Percentiles rank a stretch among this genome's conserved stretches.
phyloP scores from a whole-genome alignment of 257 asterid genomes.

The Solanum verrucosum region DNA sequence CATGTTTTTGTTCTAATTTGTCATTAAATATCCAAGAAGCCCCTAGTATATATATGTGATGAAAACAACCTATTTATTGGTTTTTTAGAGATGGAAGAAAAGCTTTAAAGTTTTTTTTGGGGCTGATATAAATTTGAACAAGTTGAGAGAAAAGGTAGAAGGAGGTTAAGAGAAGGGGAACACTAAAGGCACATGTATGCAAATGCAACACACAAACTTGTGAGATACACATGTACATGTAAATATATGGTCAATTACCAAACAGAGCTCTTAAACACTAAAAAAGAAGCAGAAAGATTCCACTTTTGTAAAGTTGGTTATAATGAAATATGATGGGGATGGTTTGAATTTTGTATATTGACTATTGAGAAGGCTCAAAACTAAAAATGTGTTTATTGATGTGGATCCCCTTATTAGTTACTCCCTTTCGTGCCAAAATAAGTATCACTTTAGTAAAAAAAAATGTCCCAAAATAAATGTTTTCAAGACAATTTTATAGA shows the following conservation, averaged over 20 bases:
- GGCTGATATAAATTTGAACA: not conserved
- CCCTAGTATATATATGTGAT: not conserved
- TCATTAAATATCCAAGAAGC: not conserved
- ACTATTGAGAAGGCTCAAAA: not conserved
- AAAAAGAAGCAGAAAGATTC: not conserved
- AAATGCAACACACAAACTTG: conserved; percentile 1
- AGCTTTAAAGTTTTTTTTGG: not conserved
- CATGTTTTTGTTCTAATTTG: not conserved
- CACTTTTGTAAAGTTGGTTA: not conserved
- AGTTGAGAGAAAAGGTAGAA: not conserved
- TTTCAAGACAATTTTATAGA: not conserved
- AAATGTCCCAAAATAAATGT: not conserved
- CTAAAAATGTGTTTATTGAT: not conserved
- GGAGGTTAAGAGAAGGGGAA: not conserved
- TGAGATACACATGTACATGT: not conserved
- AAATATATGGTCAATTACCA: not conserved
- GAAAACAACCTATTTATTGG: not conserved
- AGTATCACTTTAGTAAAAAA: not conserved
- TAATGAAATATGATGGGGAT: not conserved
- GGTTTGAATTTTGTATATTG: not conserved
- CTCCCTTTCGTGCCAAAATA: not conserved
- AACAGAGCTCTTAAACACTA: not conserved
- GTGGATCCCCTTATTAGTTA: not conserved
- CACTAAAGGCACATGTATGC: not conserved
- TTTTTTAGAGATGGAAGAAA: not conserved